Percentiles rank a stretch among this genome's conserved stretches.
Evolutionary conservation across 352 stramenopile genomes (phyloP).

Genomic region (Phytophthora vignae): DNA sequence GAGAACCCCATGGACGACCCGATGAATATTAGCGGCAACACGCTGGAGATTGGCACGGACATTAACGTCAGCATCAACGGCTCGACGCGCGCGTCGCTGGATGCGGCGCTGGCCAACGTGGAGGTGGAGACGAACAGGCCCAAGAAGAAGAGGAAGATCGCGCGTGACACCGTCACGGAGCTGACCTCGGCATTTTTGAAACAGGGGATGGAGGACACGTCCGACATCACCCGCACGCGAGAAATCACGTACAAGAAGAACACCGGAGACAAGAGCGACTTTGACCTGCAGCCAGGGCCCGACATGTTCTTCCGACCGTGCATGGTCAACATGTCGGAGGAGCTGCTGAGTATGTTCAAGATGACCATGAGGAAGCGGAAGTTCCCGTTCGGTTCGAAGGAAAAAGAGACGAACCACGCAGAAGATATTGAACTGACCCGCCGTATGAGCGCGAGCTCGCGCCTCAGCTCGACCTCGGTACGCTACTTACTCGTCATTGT

Average conservation of each 20-base stretch:
- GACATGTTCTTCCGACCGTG: conserved; percentile 75
- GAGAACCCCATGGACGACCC: conserved; percentile 47
- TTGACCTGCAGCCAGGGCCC: conserved; percentile 25
- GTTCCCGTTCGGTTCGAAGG: conserved; percentile 63
- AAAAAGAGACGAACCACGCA: conserved; percentile 35
- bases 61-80: conserved; percentile 76
- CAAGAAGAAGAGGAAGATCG: conserved; percentile 87
- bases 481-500: conserved; percentile 8
- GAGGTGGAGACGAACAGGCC: conserved; percentile 53
- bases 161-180: conserved; percentile 81
- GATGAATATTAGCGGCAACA: conserved; percentile 48
- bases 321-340: conserved; percentile 63
- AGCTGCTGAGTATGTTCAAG: conserved; percentile 80
- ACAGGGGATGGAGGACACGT: conserved; percentile 80
- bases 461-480: conserved; percentile 70
- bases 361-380: conserved; percentile 89
- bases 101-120: conserved; percentile 57
- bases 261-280: conserved; percentile 18
- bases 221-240: conserved; percentile 70
- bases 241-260: conserved; percentile 53
- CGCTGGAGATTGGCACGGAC: conserved; percentile 75
- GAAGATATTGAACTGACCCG: conserved; percentile 75
- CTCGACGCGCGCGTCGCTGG: conserved; percentile 70
- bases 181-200: conserved; percentile 81
- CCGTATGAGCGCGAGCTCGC: conserved; percentile 66